Evolutionary conservation across 768 basidiomycete genomes (phyloP).

Genomic region (Russula olivacea): DNA sequence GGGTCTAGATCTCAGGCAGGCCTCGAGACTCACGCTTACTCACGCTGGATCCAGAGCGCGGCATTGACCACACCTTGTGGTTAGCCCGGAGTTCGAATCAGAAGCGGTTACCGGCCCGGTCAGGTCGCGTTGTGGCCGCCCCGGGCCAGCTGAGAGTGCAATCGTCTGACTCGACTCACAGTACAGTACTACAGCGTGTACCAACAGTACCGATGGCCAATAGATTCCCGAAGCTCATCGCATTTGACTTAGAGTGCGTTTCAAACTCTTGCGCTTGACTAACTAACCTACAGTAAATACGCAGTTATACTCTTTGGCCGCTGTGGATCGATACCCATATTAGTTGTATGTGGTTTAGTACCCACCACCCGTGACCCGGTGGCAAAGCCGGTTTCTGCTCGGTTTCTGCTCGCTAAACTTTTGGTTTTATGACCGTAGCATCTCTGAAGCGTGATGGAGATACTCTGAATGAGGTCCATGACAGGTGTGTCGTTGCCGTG

Average conservation of each 20-base stretch:
- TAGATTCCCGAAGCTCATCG: constrained; percentile 56
- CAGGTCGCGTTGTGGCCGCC: too few relatives aligned
- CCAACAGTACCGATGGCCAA: constrained; percentile 24
- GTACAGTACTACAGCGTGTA: too few relatives aligned
- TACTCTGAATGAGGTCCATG: constrained; percentile 44
- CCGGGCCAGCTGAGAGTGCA: too few relatives aligned
- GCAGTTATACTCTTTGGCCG: constrained; percentile 80
- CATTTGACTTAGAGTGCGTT: constrained; percentile 76
- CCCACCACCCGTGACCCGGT: neutral
- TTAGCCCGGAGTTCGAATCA: too few relatives aligned
- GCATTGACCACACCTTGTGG: too few relatives aligned
- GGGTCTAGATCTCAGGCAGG: too few relatives aligned
- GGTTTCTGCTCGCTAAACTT: neutral
- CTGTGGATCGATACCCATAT: constrained; percentile 84
- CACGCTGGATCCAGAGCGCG: too few relatives aligned
- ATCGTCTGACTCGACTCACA: too few relatives aligned
- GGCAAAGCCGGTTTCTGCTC: neutral
- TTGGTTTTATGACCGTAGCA: constrained; percentile 32
- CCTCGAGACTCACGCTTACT: too few relatives aligned
- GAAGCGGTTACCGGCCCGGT: too few relatives aligned
- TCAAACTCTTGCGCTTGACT: neutral
- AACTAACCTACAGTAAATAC: neutral
- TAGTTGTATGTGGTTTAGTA: constrained; percentile 35
- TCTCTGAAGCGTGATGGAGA: constrained; percentile 48
- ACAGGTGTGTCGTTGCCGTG: constrained; percentile 35